Base-by-base conservation (phyloP, 257 asterid genomes). In the Salvia miltiorrhiza region DNA sequence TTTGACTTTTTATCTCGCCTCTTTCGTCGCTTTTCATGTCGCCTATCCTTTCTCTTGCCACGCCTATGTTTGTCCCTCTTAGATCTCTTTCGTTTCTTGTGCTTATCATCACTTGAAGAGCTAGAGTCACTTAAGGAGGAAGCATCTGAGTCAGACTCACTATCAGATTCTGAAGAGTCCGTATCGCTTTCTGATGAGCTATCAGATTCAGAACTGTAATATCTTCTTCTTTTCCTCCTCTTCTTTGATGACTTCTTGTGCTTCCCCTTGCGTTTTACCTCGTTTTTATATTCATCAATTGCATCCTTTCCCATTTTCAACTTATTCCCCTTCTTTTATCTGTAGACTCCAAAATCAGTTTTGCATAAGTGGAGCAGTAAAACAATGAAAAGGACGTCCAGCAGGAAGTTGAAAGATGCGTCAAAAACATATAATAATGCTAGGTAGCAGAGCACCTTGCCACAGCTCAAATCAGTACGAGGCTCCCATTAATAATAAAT, bases 161-260 rank as follows among this genome's bases (percentile, higher is more conserved):
- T 81, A 40, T 94, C 96, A n/a, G 96, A 86, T 57, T 89, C 96
- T 52, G 97, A 89, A 73, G 96, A 82, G 54, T 94, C 97, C 1
- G 69, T 39, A 44, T 91, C 93, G 17, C 86, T 79, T 44, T 87
- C 96, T 14, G 96, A 72, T 24, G 95, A 83, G 74, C 88, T 91
- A 23, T 91, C 97, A 37, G 98, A 94, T 39, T 94, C 99, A 9
- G 99, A 86, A 21, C 95, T 76, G 72, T 84, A 87, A 66, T 91
- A 80, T 81, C 81, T 83, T 84, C 94, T 82, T 70, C 90, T 87
- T 77, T 81, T 94, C 84, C 91, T 85, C 80, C 79, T 89, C 74
- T 75, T 92, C 79, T 79, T 87, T 1, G 86, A 81, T 44, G 96
- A 80, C 76, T 84, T 94, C 80, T 85, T 94, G 87, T 85, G 97